phyloP scores from a whole-genome alignment of 257 asterid species.

The Echium plantagineum region DNA sequence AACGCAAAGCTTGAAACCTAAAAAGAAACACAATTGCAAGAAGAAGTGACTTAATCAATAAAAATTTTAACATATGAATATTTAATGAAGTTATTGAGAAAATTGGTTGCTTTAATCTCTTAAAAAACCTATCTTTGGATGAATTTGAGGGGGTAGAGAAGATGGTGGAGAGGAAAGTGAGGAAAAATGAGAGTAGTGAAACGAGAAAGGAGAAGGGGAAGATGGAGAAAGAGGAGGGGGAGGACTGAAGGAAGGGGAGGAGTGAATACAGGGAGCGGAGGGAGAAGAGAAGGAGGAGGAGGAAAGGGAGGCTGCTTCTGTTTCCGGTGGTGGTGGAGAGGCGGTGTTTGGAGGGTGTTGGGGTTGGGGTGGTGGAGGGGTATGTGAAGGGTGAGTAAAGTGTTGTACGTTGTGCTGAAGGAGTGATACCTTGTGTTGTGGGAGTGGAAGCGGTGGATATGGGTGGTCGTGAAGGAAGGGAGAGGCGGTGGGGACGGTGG shows the following conservation, averaged over 20 bases:
- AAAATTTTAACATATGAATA: constrained; percentile 39
- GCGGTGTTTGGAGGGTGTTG: constrained; percentile 81
- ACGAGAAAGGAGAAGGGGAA: constrained; percentile 68
- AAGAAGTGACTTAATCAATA: constrained; percentile 48
- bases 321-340: constrained; percentile 23
- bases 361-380: constrained; percentile 51
- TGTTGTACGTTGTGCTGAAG: constrained; percentile 1
- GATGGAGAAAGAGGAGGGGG: constrained; percentile 79
- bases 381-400: constrained; percentile 26
- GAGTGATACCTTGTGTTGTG: constrained; percentile 20
- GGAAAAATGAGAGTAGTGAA: constrained; percentile 50
- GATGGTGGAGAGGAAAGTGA: constrained; percentile 31
- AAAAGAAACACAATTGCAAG: constrained; percentile 56
- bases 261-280: constrained; percentile 88
- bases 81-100: constrained; percentile 33
- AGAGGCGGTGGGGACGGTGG: constrained; percentile 63
- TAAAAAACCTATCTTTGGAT: constrained; percentile 15
- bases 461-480: constrained; percentile 52
- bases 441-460: constrained; percentile 11
- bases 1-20: constrained; percentile 75
- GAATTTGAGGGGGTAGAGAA: constrained; percentile 15
- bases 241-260: constrained; percentile 70
- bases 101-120: constrained; percentile 27
- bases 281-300: constrained; percentile 62
- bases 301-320: constrained; percentile 24